Conservation (phyloP, 2,329 filamentous ascomycete species). For the Bipolaris gigantea region DNA sequence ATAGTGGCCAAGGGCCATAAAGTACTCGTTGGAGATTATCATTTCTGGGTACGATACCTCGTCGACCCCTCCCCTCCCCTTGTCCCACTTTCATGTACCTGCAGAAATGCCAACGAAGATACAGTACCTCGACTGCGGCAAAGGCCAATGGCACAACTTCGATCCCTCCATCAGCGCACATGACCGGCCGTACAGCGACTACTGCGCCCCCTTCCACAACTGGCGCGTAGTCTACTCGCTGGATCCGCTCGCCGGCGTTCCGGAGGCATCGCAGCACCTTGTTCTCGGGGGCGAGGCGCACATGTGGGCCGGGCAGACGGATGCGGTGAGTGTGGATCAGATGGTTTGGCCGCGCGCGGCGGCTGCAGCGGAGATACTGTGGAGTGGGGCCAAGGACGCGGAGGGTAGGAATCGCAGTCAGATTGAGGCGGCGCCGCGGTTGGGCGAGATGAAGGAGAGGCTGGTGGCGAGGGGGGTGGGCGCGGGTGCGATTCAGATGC, state of each 20-base stretch:
- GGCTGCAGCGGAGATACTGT: constrained; percentile 77
- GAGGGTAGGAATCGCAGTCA: constrained; percentile 70
- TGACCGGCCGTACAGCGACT: constrained; percentile 75
- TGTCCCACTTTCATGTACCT: neutral
- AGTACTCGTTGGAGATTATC: constrained; percentile 74
- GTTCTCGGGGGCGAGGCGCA: constrained; percentile 79
- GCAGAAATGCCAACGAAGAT: neutral
- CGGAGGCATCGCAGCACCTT: constrained; percentile 63
- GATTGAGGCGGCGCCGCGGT: constrained; percentile 67
- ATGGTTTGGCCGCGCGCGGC: constrained; percentile 77
- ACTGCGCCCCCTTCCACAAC: constrained; percentile 77
- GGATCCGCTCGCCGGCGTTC: constrained; percentile 69
- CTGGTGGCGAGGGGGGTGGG: constrained; percentile 68
- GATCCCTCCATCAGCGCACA: constrained; percentile 54
- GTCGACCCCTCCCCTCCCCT: neutral
- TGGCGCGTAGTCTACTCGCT: constrained; percentile 83
- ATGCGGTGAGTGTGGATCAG: constrained; percentile 72
- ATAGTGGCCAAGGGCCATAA: constrained; percentile 67
- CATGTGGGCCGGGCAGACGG: constrained; percentile 78
- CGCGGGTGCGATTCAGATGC: constrained; percentile 70
- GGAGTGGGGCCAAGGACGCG: constrained; percentile 71
- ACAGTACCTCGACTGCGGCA: constrained; percentile 80
- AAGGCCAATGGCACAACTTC: constrained; percentile 78
- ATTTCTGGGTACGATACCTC: constrained; percentile 64
- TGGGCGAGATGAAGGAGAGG: constrained; percentile 76